Evolutionary conservation across 2,329 filamentous ascomycete species (phyloP).

Genomic region (Pseudogymnoascus sp.): DNA sequence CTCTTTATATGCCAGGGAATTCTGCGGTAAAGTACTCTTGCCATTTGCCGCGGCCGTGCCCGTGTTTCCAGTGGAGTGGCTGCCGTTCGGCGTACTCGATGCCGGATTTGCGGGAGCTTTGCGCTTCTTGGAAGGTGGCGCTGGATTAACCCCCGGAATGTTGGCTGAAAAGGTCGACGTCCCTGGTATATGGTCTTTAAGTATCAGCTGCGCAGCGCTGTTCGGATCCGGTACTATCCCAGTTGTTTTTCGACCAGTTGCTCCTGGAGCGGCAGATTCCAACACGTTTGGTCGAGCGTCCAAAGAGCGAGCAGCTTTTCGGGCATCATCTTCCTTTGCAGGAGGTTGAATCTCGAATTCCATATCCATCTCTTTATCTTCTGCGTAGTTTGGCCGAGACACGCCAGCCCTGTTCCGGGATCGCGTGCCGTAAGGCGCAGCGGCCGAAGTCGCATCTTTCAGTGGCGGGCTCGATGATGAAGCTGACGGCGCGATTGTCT

Average conservation of each 20-base stretch:
- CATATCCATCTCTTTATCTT: conserved; percentile 83
- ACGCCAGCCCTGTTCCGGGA: conserved; percentile 80
- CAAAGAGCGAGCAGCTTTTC: conserved; percentile 46
- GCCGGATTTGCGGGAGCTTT: conserved; percentile 52
- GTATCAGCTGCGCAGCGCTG: conserved; percentile 22
- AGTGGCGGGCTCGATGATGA: neutral
- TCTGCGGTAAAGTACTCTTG: neutral
- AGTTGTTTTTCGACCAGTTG: conserved; percentile 35
- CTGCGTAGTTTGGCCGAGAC: conserved; percentile 86
- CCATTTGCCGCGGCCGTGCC: neutral
- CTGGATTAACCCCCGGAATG: conserved; percentile 23
- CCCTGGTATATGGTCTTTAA: conserved; percentile 46
- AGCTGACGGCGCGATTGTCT: neutral
- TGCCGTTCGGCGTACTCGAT: conserved; percentile 18
- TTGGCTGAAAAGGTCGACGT: conserved; percentile 52
- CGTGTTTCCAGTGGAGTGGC: conserved; percentile 11
- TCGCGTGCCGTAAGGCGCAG: conserved; percentile 68
- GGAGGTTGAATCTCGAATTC: conserved; percentile 68
- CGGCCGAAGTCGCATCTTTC: conserved; percentile 1
- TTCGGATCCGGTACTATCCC: conserved; percentile 22
- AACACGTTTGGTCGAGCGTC: conserved; percentile 13
- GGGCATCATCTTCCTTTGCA: conserved; percentile 49
- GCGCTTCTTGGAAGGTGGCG: conserved; percentile 67
- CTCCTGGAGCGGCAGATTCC: conserved; percentile 16
- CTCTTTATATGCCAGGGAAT: conserved; percentile 37